Evolutionary conservation across 2,329 filamentous ascomycete species (phyloP), one percentile per base, ranked within the genome.

Genomic region (Hymenoscyphus salicellus): DNA sequence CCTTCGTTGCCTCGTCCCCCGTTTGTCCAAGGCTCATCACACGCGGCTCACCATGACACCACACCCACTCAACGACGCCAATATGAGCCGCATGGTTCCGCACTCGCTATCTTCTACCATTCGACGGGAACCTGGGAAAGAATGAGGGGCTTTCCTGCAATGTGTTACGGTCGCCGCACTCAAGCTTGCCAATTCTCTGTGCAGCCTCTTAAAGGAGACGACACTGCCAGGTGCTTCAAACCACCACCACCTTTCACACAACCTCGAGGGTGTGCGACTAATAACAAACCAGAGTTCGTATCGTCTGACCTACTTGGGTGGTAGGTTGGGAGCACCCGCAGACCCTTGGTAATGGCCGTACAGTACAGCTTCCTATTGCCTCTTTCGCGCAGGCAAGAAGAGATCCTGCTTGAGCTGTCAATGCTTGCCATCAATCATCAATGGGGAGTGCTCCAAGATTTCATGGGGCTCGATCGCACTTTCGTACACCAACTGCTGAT

Each of bases 31-130:
- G 43, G 26, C 43, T 23, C 43, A 20, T 49, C n/a, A 23, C 43
- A 49, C 43, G 43, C 43, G 43, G 43, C 43, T 49, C 43, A 49
- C n/a, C 43, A 49, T 49, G 20, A 49, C 43, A 49, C 43, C 43
- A 49, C 43, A 23, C 33, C 11, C 20, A 49, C 20, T 49, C 43
- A 49, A 49, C 43, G 43, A 49, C 43, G n/a, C n/a, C 43, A 49
- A 49, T 49, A 26, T 49, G 43, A 49, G 43, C 43, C 43, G 43
- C 43, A 49, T 49, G 43, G 43, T 49, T 23, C 43, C n/a, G n/a
- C 43, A 8, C 43, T 49, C n/a, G 43, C 11, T 49, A 20, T 49
- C 43, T n/a, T 49, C 43, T 49, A 49, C 43, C 43, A 49, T 49
- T 49, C 43, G 43, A 49, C 43, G 43, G 43, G 43, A 49, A 49